Evolutionary conservation across 2,329 filamentous ascomycete species (phyloP), one percentile per base, ranked within the genome.

Genomic region (Hymenoscyphus salicellus): DNA sequence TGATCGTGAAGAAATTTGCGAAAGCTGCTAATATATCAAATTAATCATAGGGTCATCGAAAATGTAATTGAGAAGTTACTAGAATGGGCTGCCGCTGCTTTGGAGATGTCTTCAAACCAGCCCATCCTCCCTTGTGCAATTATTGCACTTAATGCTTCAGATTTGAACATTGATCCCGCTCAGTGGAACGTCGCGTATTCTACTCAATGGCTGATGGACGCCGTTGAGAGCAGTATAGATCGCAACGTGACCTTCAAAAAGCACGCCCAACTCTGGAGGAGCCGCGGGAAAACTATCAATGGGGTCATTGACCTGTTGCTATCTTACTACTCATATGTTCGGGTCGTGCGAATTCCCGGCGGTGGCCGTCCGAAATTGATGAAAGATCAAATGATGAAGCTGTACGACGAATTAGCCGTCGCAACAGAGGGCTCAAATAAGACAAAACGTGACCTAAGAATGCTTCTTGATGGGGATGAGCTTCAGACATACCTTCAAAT

Each of bases 121-220:
- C 62, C 64, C 2, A 20, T 58, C 5, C 49, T 65, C 1, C 64
- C 66, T 11, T 55, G 63, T 43, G 62, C 41, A 7, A 63, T 68
- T 3, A 68, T 66, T 41, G 63, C 41, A 8, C 36, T 65, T 2
- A 68, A 68, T 58, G 60, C 61, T n/a, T 43, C 64, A 2, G 52
- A 57, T 3, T 10, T 8, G 7, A 59, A 58, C 3, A 59, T 64
- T 23, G 52, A 62, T 6, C 7, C 28, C 3, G 30, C 10, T 3
- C 28, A 23, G 23, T 65, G 65, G 65, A 55, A 65, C 36, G 36
- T 65, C 28, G 20, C 32, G 6, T 23, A 16, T 17, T 23, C 63
- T 16, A 68, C 59, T 16, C 4, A n/a, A 28, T 55, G 20, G 33
- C 33, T 68, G 0, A 55, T 65, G 36, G 16, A 57, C 23, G 38